These are phyloP conservation scores for Phaeotremella skinneri DNA, from an alignment of 768 basidiomycete species.

Conservation along the genomic window DNA sequence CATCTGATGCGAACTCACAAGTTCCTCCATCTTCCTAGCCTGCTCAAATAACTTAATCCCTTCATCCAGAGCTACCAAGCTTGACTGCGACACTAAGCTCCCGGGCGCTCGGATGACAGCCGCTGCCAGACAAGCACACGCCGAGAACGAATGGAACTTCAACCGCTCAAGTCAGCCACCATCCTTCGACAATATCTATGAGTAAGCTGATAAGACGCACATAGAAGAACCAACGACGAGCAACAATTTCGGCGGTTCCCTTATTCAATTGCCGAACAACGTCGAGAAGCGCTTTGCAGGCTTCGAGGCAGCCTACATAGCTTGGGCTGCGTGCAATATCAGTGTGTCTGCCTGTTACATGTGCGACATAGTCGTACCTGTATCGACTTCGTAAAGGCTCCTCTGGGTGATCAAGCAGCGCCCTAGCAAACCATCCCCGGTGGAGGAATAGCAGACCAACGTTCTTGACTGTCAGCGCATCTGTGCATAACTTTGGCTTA, in stretches of 20 bases:
- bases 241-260: background rate
- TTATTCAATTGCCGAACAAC: conserved; percentile 1
- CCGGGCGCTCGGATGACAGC: conserved; percentile 18
- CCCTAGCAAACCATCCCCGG: conserved; percentile 16
- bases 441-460: conserved; percentile 13
- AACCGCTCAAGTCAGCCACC: background rate
- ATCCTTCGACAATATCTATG: background rate
- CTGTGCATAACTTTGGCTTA: conserved; percentile 1
- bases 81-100: conserved; percentile 17
- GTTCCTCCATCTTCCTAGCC: conserved; percentile 15
- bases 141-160: conserved; percentile 20
- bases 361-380: conserved; percentile 8
- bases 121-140: conserved; percentile 25
- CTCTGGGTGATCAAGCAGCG: conserved; percentile 14
- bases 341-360: too few relatives aligned
- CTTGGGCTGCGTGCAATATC: conserved; percentile 11
- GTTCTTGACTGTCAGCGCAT: conserved; percentile 6
- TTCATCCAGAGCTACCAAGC: conserved; percentile 15
- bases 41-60: conserved; percentile 19
- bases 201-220: background rate
- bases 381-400: conserved; percentile 19
- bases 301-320: conserved; percentile 21
- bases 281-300: conserved; percentile 16
- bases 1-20: conserved; percentile 11
- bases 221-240: conserved; percentile 16